phyloP scores from a whole-genome alignment of 2,329 filamentous ascomycete genomes.

The Chrysoporthe austroafricana region DNA sequence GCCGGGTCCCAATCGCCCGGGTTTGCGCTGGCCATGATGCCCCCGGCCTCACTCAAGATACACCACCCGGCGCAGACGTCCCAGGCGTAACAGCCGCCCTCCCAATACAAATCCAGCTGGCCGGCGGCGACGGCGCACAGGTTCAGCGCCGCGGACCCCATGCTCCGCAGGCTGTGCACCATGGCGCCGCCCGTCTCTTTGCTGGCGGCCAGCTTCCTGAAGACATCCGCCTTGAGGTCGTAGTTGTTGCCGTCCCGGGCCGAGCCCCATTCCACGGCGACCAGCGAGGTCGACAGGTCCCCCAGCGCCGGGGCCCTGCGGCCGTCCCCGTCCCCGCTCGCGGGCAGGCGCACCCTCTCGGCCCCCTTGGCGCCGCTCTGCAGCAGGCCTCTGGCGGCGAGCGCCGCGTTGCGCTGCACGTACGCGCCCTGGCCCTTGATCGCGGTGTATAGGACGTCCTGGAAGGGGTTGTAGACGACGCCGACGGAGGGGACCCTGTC shows the following conservation, averaged over 20 bases:
- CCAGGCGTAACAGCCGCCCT: conserved; percentile 84
- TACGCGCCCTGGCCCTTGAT: conserved; percentile 71
- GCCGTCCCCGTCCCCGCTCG: conserved; percentile 41
- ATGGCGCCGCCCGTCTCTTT: conserved; percentile 70
- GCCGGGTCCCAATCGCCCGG: conserved; percentile 70
- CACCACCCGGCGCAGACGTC: conserved; percentile 84
- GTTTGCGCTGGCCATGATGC: conserved; percentile 73
- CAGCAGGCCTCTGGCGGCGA: conserved; percentile 41
- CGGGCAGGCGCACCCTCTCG: conserved; percentile 40
- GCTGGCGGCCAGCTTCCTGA: conserved; percentile 60
- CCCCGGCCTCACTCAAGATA: conserved; percentile 74
- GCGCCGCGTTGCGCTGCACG: conserved; percentile 50
- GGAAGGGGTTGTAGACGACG: conserved; percentile 81
- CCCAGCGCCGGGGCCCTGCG: conserved; percentile 58
- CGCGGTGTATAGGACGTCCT: conserved; percentile 69
- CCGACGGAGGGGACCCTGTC: conserved; percentile 66
- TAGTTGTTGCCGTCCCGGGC: conserved; percentile 71
- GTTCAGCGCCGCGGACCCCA: conserved; percentile 77
- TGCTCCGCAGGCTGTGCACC: conserved; percentile 73
- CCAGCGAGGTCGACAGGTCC: conserved; percentile 64
- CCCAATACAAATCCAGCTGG: conserved; percentile 76
- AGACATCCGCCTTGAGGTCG: conserved; percentile 69
- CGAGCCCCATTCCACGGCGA: conserved; percentile 76
- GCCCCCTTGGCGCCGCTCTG: conserved; percentile 23
- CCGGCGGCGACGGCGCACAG: conserved; percentile 73